phyloP scores from a whole-genome alignment of 768 basidiomycete genomes.

The Panus rudis region DNA sequence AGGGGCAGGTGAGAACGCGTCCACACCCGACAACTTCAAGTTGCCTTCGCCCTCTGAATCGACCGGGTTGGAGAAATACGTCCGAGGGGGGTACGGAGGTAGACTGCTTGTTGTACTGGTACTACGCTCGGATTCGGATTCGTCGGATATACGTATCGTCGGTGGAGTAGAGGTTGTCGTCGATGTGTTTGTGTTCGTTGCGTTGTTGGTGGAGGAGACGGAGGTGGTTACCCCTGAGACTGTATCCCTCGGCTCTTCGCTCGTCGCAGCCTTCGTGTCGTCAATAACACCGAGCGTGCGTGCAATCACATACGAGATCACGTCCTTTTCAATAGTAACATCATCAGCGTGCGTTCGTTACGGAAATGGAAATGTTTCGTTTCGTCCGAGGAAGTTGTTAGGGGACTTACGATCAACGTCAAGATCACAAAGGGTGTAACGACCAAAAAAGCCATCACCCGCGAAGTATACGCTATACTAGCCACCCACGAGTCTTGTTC shows the following conservation, averaged over 20 bases:
- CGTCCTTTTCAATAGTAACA: slow-evolving; percentile 43
- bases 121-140: background rate
- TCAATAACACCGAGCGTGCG: slow-evolving; percentile 76
- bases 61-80: slow-evolving; percentile 14
- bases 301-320: slow-evolving; percentile 75
- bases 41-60: slow-evolving; percentile 26
- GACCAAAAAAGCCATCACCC: slow-evolving; percentile 52
- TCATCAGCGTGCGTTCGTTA: slow-evolving; percentile 3
- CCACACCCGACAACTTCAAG: slow-evolving; percentile 59
- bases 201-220: background rate
- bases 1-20: slow-evolving; percentile 64
- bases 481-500: slow-evolving; percentile 60
- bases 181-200: slow-evolving; percentile 10
- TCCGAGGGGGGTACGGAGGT: slow-evolving; percentile 12
- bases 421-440: slow-evolving; percentile 47
- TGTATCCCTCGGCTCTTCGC: slow-evolving; percentile 29
- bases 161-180: slow-evolving; percentile 8
- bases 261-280: slow-evolving; percentile 66
- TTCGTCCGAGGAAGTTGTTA: slow-evolving; percentile 2
- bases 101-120: background rate
- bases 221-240: too few relatives aligned
- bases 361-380: background rate
- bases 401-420: slow-evolving; percentile 53
- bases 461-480: slow-evolving; percentile 53
- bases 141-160: background rate